These are phyloP conservation scores for Aspergillus proliferans DNA, from an alignment of 2,329 filamentous ascomycete species.

Conservation along the genomic window DNA sequence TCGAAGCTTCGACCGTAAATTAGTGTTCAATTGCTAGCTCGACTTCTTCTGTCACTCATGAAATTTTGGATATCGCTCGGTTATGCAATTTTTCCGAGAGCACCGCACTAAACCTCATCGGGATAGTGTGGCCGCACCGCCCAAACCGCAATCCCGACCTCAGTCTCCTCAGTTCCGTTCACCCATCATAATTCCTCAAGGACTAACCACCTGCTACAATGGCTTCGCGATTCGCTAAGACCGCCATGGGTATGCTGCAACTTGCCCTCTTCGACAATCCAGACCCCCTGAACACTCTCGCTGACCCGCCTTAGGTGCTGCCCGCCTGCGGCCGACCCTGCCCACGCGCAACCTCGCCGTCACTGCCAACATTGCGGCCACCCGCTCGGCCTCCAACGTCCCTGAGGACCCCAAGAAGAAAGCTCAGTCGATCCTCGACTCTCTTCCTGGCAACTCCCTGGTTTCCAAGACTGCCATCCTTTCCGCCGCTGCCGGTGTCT, in stretches of 20 bases:
- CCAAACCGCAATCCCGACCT: constrained; percentile 36
- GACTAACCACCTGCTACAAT: constrained; percentile 65
- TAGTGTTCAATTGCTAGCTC: neutral
- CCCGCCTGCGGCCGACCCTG: constrained; percentile 79
- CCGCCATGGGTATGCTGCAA: constrained; percentile 74
- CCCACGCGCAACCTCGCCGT: constrained; percentile 68
- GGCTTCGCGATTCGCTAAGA: constrained; percentile 96
- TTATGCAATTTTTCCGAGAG: constrained; percentile 27
- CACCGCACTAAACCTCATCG: constrained; percentile 17
- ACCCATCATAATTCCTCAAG: constrained; percentile 41
- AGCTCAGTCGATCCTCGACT: constrained; percentile 90
- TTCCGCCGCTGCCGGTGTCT: constrained; percentile 83
- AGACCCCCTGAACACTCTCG: constrained; percentile 19
- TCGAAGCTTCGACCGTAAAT: constrained; percentile 43
- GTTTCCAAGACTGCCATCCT: constrained; percentile 96
- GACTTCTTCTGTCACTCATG: constrained; percentile 2
- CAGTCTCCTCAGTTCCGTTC: constrained; percentile 36
- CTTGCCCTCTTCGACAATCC: constrained; percentile 18
- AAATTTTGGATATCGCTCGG: constrained; percentile 27
- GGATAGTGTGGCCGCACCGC: constrained; percentile 31
- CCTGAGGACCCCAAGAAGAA: constrained; percentile 94
- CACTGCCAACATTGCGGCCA: constrained; percentile 60
- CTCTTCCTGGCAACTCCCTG: constrained; percentile 84
- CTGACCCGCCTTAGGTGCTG: constrained; percentile 61
- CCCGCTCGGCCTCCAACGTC: constrained; percentile 68